A percentile compares a stretch with the other conserved stretches of the same genome.
These are phyloP conservation scores for Yamadazyma spencermartinsiae DNA, from an alignment of 1,139 yeast species.

Conservation along the genomic window DNA sequence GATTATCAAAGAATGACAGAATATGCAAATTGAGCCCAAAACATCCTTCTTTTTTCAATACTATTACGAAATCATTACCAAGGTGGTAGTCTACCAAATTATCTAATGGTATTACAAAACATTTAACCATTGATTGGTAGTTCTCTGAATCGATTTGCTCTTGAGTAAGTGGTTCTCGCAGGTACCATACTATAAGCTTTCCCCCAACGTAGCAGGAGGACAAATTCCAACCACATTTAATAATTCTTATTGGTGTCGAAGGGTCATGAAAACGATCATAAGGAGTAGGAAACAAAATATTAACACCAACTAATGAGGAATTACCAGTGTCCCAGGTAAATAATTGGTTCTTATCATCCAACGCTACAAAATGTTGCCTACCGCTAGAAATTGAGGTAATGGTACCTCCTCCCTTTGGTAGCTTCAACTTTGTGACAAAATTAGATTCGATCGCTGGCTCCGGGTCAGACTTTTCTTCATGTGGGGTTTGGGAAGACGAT, in stretches of 20 bases:
- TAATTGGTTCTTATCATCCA: slow-evolving; percentile 51
- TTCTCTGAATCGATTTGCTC: slow-evolving; percentile 19
- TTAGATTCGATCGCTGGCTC: slow-evolving; percentile 24
- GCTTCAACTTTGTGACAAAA: slow-evolving; percentile 27
- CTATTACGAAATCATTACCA: slow-evolving; percentile 54
- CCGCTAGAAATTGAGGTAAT: slow-evolving; percentile 62
- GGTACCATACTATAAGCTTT: slow-evolving; percentile 65
- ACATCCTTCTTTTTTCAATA: slow-evolving; percentile 44
- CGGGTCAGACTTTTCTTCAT: slow-evolving; percentile 2
- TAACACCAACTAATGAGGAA: slow-evolving; percentile 45
- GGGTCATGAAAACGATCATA: slow-evolving; percentile 3
- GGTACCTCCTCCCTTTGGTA: slow-evolving; percentile 22
- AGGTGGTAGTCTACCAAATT: slow-evolving; percentile 56
- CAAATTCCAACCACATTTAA: slow-evolving; percentile 71
- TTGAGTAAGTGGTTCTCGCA: slow-evolving; percentile 31
- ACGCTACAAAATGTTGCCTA: slow-evolving; percentile 62
- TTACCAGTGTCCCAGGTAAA: slow-evolving; percentile 67
- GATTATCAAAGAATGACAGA: slow-evolving; percentile 12
- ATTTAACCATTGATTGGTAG: slow-evolving; percentile 33
- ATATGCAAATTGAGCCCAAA: slow-evolving; percentile 12
- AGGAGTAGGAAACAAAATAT: slow-evolving; percentile 37
- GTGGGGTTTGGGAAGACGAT: not conserved
- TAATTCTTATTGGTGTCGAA: slow-evolving; percentile 33
- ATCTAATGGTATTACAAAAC: slow-evolving; percentile 32
- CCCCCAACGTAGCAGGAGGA: slow-evolving; percentile 52